These are phyloP conservation scores for Xylaria sp. DNA, from an alignment of 2,329 filamentous ascomycete genomes.

Conservation along the genomic window DNA sequence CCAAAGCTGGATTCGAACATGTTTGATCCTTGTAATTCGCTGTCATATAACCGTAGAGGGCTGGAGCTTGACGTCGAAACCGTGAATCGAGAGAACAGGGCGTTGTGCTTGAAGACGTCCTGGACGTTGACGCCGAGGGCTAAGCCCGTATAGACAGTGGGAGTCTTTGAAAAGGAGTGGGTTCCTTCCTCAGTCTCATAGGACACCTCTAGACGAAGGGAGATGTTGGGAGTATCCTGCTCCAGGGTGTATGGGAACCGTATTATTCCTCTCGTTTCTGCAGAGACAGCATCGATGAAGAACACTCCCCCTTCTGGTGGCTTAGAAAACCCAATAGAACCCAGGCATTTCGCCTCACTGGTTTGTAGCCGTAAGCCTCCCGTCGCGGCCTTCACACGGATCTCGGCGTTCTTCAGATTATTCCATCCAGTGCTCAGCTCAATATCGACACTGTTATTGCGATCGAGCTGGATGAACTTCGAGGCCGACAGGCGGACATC, in stretches of 20 bases:
- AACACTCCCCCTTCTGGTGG: constrained; percentile 51
- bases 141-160: constrained; percentile 65
- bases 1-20: constrained; percentile 62
- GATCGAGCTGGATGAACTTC: constrained; percentile 71
- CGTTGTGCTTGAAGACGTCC: constrained; percentile 81
- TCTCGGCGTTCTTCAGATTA: constrained; percentile 51
- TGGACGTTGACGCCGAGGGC: constrained; percentile 94
- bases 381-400: constrained; percentile 59
- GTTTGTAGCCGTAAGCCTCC: constrained; percentile 61
- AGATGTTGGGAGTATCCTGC: constrained; percentile 64
- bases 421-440: constrained; percentile 72
- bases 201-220: constrained; percentile 67
- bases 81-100: constrained; percentile 83
- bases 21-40: constrained; percentile 64
- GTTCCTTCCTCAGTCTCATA: constrained; percentile 64
- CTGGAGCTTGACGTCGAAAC: constrained; percentile 73
- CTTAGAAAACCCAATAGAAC: constrained; percentile 41
- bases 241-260: constrained; percentile 79
- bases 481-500: constrained; percentile 62
- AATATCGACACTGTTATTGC: constrained; percentile 71
- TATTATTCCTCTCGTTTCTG: constrained; percentile 49
- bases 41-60: constrained; percentile 68
- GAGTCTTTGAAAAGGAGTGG: constrained; percentile 58
- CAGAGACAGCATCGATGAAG: constrained; percentile 42
- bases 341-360: constrained; percentile 50